These are phyloP conservation scores for Fusarium anguioides DNA, from an alignment of 2,329 filamentous ascomycete species.

Conservation along the genomic window DNA sequence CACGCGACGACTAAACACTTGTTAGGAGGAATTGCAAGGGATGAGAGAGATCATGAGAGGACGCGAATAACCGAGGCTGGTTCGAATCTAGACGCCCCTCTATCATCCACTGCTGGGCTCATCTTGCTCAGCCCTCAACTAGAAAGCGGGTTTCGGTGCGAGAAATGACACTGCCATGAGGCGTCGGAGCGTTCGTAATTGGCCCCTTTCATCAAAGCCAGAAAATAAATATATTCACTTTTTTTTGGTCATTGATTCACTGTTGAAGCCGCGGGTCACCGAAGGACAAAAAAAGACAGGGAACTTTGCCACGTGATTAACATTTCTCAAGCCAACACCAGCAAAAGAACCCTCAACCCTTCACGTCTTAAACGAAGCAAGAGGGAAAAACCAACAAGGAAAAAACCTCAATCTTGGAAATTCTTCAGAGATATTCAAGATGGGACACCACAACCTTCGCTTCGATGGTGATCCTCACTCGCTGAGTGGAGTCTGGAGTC, in stretches of 20 bases:
- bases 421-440: neutral
- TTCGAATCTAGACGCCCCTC: conserved; percentile 6
- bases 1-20: neutral
- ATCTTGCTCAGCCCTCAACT: neutral
- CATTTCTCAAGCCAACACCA: too few species aligned
- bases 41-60: conserved; percentile 13
- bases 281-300: neutral
- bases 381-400: neutral
- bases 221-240: neutral
- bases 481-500: conserved; percentile 52
- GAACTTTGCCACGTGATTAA: conserved; percentile 28
- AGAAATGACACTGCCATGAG: conserved; percentile 1
- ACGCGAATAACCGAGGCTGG: conserved; percentile 22
- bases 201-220: neutral
- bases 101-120: conserved; percentile 1
- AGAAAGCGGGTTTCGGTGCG: conserved; percentile 9
- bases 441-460: conserved; percentile 52
- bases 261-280: neutral
- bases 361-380: neutral
- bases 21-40: conserved; percentile 6
- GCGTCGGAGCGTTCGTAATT: neutral
- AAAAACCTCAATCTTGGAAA: neutral
- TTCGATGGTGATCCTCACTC: conserved; percentile 51
- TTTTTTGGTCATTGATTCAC: neutral
- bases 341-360: conserved; percentile 1